Conservation (phyloP, 73 alveolate genomes). For the Blepharisma stoltei region DNA sequence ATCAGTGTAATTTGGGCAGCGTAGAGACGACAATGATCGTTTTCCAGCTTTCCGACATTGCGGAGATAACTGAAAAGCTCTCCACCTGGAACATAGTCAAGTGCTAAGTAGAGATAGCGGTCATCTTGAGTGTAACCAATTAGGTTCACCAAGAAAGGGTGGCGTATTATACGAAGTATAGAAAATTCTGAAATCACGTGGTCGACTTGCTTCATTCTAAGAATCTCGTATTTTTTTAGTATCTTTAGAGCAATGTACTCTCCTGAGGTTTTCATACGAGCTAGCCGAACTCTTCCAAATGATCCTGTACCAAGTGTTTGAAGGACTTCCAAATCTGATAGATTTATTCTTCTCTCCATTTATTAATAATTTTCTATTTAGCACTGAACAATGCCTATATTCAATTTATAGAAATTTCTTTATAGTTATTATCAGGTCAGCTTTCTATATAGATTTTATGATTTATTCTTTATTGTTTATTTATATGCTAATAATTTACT, state of each 20-base stretch:
- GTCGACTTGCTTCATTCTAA: slow-evolving; percentile 90
- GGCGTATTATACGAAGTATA: slow-evolving; percentile 84
- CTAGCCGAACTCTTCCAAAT: slow-evolving; percentile 85
- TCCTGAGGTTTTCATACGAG: slow-evolving; percentile 74
- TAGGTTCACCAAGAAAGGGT: slow-evolving; percentile 89
- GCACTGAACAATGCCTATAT: too few relatives aligned
- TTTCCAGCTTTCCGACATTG: slow-evolving; percentile 60
- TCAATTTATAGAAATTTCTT: too few relatives aligned
- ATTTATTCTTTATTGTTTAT: too few relatives aligned
- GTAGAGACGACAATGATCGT: slow-evolving; percentile 56
- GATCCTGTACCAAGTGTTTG: slow-evolving; percentile 97
- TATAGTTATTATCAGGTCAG: too few relatives aligned
- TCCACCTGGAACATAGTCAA: slow-evolving; percentile 95
- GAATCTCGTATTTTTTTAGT: slow-evolving; percentile 90
- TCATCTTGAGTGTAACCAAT: slow-evolving; percentile 82
- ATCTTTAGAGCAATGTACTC: slow-evolving; percentile 90
- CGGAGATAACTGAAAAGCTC: slow-evolving; percentile 76
- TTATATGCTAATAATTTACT: too few relatives aligned
- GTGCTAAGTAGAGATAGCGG: slow-evolving; percentile 77
- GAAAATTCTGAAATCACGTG: slow-evolving; percentile 95
- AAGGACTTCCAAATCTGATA: slow-evolving; percentile 69
- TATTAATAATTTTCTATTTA: too few relatives aligned
- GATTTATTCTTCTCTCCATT: too few relatives aligned
- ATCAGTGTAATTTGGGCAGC: slow-evolving; percentile 64
- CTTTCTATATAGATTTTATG: too few relatives aligned